Evolutionary conservation across 495 filamentous ascomycete species (phyloP).

Genomic region (Penicillium alfredii): DNA sequence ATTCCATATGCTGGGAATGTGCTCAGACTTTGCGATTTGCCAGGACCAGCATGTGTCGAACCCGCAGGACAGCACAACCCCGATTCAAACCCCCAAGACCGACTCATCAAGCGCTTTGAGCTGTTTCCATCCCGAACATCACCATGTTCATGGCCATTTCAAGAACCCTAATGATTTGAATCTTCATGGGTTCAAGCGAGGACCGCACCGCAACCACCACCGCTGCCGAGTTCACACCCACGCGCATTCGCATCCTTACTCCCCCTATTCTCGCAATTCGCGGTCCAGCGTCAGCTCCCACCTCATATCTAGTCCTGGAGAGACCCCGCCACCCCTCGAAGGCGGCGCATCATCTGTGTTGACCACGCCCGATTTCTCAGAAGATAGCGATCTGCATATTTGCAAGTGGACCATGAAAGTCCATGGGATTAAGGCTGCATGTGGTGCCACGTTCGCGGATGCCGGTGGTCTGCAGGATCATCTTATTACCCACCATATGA

Average conservation of each 20-base stretch:
- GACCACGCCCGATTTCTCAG: constrained; percentile 35
- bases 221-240: constrained; percentile 33
- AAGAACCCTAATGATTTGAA: constrained; percentile 27
- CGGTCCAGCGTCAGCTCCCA: constrained; percentile 41
- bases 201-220: constrained; percentile 36
- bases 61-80: constrained; percentile 11
- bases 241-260: constrained; percentile 33
- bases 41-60: constrained; percentile 25
- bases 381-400: constrained; percentile 29
- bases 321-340: constrained; percentile 42
- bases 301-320: constrained; percentile 34
- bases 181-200: constrained; percentile 17
- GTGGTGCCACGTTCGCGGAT: constrained; percentile 32
- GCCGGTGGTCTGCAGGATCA: constrained; percentile 40
- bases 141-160: constrained; percentile 21
- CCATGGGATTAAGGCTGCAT: constrained; percentile 27
- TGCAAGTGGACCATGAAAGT: constrained; percentile 34
- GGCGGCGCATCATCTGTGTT: constrained; percentile 33
- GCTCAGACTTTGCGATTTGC: constrained; percentile 29
- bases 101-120: constrained; percentile 18
- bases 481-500: constrained; percentile 36
- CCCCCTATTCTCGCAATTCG: constrained; percentile 39
- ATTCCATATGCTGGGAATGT: constrained; percentile 40
- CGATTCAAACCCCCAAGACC: constrained; percentile 11
- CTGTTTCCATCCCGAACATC: constrained; percentile 27